Percentiles rank a stretch among this genome's conserved stretches.
Evolutionary conservation across 148 eudicot species (phyloP).

Genomic region (Persicaria maculosa): DNA sequence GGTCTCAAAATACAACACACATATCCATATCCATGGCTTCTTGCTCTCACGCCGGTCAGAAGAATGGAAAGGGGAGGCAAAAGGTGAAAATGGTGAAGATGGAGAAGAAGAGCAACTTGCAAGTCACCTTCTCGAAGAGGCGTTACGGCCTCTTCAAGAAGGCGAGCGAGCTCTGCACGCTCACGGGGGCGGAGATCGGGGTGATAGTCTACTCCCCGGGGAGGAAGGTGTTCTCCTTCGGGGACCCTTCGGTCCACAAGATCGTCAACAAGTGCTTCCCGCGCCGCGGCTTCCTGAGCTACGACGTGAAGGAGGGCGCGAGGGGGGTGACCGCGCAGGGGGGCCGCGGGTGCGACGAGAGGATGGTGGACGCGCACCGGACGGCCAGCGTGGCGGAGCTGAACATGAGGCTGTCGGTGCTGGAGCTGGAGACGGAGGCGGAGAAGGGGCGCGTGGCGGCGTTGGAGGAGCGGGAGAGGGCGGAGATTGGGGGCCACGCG

Average conservation of each 20-base stretch:
- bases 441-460: background rate
- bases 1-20: too few relatives aligned
- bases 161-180: background rate
- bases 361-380: background rate
- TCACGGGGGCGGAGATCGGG: background rate
- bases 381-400: background rate
- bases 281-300: too few relatives aligned
- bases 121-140: too few relatives aligned
- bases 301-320: too few relatives aligned
- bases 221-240: slow-evolving; percentile 3
- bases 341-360: background rate
- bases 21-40: background rate
- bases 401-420: background rate
- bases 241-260: background rate
- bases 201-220: slow-evolving; percentile 2
- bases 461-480: background rate
- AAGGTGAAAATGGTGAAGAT: slow-evolving; percentile 3
- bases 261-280: background rate
- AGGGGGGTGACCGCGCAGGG: too few relatives aligned
- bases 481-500: background rate
- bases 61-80: background rate
- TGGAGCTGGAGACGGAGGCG: background rate
- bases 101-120: too few relatives aligned
- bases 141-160: too few relatives aligned
- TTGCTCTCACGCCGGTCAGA: background rate